Evolutionary conservation across 2,329 filamentous ascomycete genomes (phyloP).

Genomic region (Fusarium newnesense): DNA sequence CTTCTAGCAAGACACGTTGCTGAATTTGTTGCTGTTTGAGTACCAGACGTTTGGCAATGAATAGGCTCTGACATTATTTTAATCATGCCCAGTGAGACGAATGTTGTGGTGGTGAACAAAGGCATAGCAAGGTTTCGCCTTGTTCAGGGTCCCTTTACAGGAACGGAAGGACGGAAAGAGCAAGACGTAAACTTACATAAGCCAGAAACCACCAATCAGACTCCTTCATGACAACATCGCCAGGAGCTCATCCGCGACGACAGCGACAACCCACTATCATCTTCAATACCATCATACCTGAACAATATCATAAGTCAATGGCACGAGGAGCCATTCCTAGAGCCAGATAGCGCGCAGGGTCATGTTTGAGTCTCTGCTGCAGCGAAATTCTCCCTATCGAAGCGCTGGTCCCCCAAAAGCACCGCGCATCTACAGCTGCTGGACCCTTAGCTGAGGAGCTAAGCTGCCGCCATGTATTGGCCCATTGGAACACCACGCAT

Average conservation of each 20-base stretch:
- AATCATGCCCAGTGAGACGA: not conserved
- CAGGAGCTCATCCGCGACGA: slow-evolving; percentile 33
- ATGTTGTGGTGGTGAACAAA: not conserved
- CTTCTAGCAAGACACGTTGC: not conserved
- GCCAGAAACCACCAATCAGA: slow-evolving; percentile 23
- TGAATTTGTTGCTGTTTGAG: not conserved
- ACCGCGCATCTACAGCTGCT: slow-evolving; percentile 29
- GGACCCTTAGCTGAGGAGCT: slow-evolving; percentile 41
- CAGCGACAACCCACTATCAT: slow-evolving; percentile 20
- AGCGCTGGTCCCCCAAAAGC: slow-evolving; percentile 29
- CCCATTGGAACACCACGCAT: slow-evolving; percentile 85
- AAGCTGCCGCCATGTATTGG: slow-evolving; percentile 80
- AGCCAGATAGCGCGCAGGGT: slow-evolving; percentile 34
- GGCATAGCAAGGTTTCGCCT: not conserved
- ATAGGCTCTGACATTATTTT: not conserved
- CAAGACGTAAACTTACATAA: slow-evolving; percentile 26
- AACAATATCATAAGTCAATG: slow-evolving; percentile 38
- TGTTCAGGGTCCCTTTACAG: not conserved
- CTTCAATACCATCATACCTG: slow-evolving; percentile 25
- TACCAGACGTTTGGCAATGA: not conserved
- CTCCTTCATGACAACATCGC: slow-evolving; percentile 29
- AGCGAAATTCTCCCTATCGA: slow-evolving; percentile 19
- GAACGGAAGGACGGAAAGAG: slow-evolving; percentile 7
- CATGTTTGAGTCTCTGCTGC: slow-evolving; percentile 42
- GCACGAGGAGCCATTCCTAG: slow-evolving; percentile 22